These are phyloP conservation scores for Thelonectria olida DNA, from an alignment of 2,329 filamentous ascomycete species.

Conservation along the genomic window DNA sequence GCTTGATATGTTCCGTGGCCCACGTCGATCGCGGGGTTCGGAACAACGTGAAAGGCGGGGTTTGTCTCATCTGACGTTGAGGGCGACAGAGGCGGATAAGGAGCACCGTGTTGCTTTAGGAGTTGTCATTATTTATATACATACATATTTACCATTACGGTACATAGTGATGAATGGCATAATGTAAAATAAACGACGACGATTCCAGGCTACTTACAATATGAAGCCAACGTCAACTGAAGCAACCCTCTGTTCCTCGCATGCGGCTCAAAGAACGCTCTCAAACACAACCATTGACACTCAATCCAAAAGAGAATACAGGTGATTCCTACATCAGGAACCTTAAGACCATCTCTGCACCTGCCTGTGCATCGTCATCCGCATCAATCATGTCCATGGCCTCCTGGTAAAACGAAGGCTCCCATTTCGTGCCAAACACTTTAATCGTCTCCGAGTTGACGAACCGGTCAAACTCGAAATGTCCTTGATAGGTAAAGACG, in stretches of 20 bases:
- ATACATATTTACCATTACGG: too few species aligned
- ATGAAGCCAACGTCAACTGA: too few species aligned
- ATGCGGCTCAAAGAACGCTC: too few species aligned
- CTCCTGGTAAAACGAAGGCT: constrained; percentile 9
- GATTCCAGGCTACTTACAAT: too few species aligned
- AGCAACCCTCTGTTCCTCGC: too few species aligned
- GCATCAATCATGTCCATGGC: constrained; percentile 23
- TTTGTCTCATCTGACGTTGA: not conserved
- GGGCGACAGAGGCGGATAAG: not conserved
- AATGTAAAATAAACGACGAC: not conserved
- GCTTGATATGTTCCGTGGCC: not conserved
- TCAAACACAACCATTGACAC: too few species aligned
- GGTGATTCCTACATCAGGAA: constrained; percentile 25
- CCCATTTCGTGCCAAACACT: constrained; percentile 42
- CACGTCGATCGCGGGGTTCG: not conserved
- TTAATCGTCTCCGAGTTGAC: constrained; percentile 50
- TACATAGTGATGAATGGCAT: not conserved
- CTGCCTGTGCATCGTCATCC: constrained; percentile 29
- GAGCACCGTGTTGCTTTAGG: not conserved
- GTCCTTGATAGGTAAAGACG: constrained; percentile 52
- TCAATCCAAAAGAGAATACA: not conserved
- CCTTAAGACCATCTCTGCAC: constrained; percentile 31
- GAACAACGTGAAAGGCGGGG: not conserved
- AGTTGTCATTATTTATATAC: too few species aligned
- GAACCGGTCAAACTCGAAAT: constrained; percentile 54